Evolutionary conservation across 2,329 filamentous ascomycete species (phyloP).

Genomic region (Diaporthe sp.): DNA sequence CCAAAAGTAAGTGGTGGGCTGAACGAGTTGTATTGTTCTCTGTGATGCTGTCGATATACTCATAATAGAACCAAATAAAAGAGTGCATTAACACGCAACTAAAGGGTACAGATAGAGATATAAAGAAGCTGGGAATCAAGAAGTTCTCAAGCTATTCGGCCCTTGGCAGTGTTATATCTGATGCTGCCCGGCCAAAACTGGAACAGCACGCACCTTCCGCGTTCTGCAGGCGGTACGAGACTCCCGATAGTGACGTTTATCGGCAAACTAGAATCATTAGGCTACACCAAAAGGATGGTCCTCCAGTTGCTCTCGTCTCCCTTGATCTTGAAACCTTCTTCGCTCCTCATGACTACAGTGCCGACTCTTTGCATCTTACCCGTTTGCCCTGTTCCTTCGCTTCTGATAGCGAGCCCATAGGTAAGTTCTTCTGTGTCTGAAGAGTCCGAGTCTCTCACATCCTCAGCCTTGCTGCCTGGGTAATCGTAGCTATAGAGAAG

Average conservation of each 20-base stretch:
- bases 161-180: not conserved
- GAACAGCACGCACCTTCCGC: not conserved
- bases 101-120: too few relatives aligned
- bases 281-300: not conserved
- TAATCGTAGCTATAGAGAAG: not conserved
- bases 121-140: not conserved
- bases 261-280: not conserved
- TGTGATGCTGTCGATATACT: too few relatives aligned
- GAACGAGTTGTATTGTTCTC: too few relatives aligned
- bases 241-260: not conserved
- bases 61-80: too few relatives aligned
- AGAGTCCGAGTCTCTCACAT: not conserved
- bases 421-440: not conserved
- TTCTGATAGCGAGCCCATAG: not conserved
- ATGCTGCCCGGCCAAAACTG: not conserved
- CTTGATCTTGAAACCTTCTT: not conserved
- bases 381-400: not conserved
- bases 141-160: not conserved
- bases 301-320: not conserved
- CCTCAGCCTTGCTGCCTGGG: too few relatives aligned
- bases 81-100: too few relatives aligned
- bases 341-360: not conserved
- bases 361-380: not conserved
- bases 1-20: too few relatives aligned
- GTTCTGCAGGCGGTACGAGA: not conserved